Evolutionary conservation across 768 basidiomycete genomes (phyloP).

Genomic region (Mycena rosella): DNA sequence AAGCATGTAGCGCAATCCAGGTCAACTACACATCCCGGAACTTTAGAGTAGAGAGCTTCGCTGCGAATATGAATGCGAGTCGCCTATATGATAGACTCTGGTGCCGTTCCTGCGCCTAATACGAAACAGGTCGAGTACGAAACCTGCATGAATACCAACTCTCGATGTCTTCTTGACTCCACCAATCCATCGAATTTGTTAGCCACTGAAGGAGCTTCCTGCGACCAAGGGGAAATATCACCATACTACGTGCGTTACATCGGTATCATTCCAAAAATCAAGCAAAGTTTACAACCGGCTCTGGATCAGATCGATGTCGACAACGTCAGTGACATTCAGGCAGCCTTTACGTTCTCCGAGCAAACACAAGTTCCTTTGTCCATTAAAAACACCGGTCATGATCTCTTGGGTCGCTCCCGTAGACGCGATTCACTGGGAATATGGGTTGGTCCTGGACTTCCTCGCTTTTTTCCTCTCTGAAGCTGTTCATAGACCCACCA

Average conservation of each 20-base stretch:
- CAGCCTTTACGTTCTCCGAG: slow-evolving; percentile 39
- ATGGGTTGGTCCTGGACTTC: slow-evolving; percentile 34
- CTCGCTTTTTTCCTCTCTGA: not conserved
- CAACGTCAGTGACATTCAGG: slow-evolving; percentile 36
- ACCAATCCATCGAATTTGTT: not conserved
- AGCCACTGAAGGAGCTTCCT: slow-evolving; percentile 12
- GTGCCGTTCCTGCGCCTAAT: not conserved
- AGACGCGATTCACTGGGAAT: slow-evolving; percentile 38
- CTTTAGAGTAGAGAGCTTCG: slow-evolving; percentile 11
- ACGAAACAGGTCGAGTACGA: slow-evolving; percentile 12
- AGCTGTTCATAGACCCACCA: slow-evolving; percentile 20
- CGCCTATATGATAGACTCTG: not conserved
- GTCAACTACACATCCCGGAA: slow-evolving; percentile 16
- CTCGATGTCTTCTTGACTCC: slow-evolving; percentile 18
- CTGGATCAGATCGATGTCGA: slow-evolving; percentile 38
- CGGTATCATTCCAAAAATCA: not conserved
- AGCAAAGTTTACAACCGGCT: not conserved
- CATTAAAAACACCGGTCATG: slow-evolving; percentile 46
- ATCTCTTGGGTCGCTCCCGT: slow-evolving; percentile 42
- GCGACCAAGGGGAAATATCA: slow-evolving; percentile 28
- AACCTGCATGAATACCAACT: slow-evolving; percentile 15
- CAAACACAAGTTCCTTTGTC: slow-evolving; percentile 36
- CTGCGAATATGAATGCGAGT: slow-evolving; percentile 20
- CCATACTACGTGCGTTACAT: slow-evolving; percentile 20
- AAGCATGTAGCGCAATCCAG: slow-evolving; percentile 4